Base-by-base conservation (phyloP, 331 rosid species). In the Erythrophleum ivorense region DNA sequence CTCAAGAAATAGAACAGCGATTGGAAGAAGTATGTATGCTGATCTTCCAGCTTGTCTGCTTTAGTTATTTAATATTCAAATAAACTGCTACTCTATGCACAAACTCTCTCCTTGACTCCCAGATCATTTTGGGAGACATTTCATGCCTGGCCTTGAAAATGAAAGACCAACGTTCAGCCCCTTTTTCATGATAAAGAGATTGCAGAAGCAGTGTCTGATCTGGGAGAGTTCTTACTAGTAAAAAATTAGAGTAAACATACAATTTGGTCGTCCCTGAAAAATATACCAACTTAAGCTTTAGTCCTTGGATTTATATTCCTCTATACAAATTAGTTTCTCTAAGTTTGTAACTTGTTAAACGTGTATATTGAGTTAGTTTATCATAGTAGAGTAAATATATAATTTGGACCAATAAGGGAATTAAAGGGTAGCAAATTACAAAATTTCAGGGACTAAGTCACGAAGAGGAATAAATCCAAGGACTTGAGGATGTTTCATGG, bases 1-100 rank as follows among this genome's bases (percentile, higher is more conserved):
- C 97, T 7, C 84, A 94, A 87, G 99, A 94, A 80, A 91, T 96
- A 78, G 99, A 86, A 75, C 87, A 70, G 64, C 87, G 87, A 53
- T 64, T 92, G 88, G 71, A 79, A 72, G 88, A 92, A 79, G 99
- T 92, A 89, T 29, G 99, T 91, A 86, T 40, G 93, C 66, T 33
- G 38, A 50, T 72, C 69, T 79, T 49, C 46, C 63, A 46, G 65
- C 78, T 81, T 75, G 64, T 76, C 68, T 75, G 13, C 24, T 65
- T 41, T 16, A 49, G 14, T n/a, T 75, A 60, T 69, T 77, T 81
- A 84, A 71, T 40, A 14, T 65, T 29, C 71, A 41, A 38, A 79
- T 75, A 9, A 66, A 80, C 34, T 50, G 73, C 6, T 63, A 50
- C 45, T 57, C 7, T 54, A 1, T 31, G 10, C 31, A 21, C 18